Conservation (phyloP, 768 basidiomycete species). For the Symmetrospora coprosmae region DNA sequence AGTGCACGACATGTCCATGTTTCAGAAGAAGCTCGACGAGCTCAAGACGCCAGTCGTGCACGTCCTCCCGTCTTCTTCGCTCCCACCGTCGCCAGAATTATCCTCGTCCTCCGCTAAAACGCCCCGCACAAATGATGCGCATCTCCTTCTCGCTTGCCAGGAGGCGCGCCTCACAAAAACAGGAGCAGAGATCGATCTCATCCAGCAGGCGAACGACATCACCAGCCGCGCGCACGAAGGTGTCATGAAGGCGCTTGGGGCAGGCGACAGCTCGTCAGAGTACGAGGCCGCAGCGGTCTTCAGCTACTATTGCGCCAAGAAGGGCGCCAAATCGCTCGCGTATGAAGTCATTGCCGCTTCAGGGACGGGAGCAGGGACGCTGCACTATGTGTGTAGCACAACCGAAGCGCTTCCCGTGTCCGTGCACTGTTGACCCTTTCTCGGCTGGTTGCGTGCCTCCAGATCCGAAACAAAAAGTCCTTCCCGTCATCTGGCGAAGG, state of each 20-base stretch:
- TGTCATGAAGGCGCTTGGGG: slow-evolving; percentile 53
- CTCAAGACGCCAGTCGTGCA: background rate
- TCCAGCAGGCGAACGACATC: slow-evolving; percentile 65
- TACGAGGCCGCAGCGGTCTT: slow-evolving; percentile 89
- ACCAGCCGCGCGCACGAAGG: slow-evolving; percentile 79
- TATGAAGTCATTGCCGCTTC: slow-evolving; percentile 88
- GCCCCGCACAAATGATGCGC: background rate
- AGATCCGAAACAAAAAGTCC: slow-evolving; percentile 10
- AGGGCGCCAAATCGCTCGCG: slow-evolving; percentile 73
- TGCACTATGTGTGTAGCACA: no score
- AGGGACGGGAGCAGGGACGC: slow-evolving; percentile 66
- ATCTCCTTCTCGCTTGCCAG: slow-evolving; percentile 62
- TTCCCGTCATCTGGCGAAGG: slow-evolving; percentile 26
- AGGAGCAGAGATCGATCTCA: slow-evolving; percentile 54
- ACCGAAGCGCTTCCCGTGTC: slow-evolving; percentile 73
- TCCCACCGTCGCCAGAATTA: no score
- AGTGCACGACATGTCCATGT: slow-evolving; percentile 44
- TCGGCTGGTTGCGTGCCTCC: no score
- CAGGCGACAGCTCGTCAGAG: slow-evolving; percentile 80
- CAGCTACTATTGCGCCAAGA: slow-evolving; percentile 70
- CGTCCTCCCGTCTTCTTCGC: background rate
- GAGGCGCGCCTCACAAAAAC: slow-evolving; percentile 66
- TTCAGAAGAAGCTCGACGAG: slow-evolving; percentile 35
- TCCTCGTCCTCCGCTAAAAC: background rate
- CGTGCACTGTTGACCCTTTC: background rate